Base-by-base conservation (phyloP, 805 yeast species). In the Candida khao-thaluensis region DNA sequence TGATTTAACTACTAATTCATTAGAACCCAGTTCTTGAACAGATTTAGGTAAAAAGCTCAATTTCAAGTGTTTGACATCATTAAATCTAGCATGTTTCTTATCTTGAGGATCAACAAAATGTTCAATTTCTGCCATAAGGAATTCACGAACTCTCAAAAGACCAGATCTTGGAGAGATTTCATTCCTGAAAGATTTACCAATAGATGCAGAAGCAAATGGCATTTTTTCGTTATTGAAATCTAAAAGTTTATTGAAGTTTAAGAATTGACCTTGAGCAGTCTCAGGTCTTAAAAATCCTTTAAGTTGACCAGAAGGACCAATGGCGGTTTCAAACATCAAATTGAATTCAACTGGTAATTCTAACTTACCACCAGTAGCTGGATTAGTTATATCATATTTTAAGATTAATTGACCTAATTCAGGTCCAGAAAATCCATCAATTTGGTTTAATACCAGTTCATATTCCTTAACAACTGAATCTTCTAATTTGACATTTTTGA, bases 121-220 rank as follows among this genome's bases (percentile, higher is more conserved):
- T 72, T 93, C 99, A 60, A 93, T 90, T 76, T 93, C 99, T 43
- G 98, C 99, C 99, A 93, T 93, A 61, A 93, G 74, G 65, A 93
- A 93, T 74, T 93, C 99, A 69, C 99, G 88, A 42, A 95, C 99
- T 71, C 99, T 85, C 62, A 93, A 76, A 53, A 93, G 75, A 54
- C 99, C 99, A 18, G 98, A 86, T 67, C 99, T 83, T 54, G 99
- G 99, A 35, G 97, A 88, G 57, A 93, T 93, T 73, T 93, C 99
- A 67, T 93, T 93, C 75, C 99, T 85, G 77, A 93, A 93, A 10
- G 98, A 90, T 69, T 93, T 93, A 61, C 99, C 99, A 58, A 93
- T 88, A 26, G 97, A 85, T 37, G 99, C 99, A 48, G 96, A 88
- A n/a, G 99, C 99, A 66, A 93, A 93, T 43, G 99, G 99, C 91